Evolutionary conservation across 2,329 filamentous ascomycete species (phyloP), one percentile per base, ranked within the genome.

Genomic region (Stagonosporopsis tanaceti): DNA sequence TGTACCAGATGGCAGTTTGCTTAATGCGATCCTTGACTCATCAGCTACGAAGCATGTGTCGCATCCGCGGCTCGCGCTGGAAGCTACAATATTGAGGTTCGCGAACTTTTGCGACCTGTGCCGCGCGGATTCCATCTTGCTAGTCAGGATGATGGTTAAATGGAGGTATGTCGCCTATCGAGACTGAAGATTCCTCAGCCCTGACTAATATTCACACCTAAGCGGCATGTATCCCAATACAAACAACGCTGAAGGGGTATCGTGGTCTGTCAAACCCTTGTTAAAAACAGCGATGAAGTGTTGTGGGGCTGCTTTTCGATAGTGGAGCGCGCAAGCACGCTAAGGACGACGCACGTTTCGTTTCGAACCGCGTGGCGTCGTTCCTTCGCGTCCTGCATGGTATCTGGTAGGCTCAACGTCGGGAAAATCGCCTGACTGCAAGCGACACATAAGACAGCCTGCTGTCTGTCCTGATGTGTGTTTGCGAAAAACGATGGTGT

Each of bases 1-100:
- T 75, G 30, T 80, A 78, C 84, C 84, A 86, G 55, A 78, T 59
- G 20, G 54, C 45, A 51, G 32, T 53, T 37, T 68, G 62, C 34
- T 59, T 52, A 39, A 62, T 57, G 20, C 55, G 52, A 20, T 55
- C 44, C 35, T 59, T 61, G 30, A 11, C 35, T 34, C 15, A 27
- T 41, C 28, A 42, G 47, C 35, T 22, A 25, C 27, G 24, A 22
- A 22, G 5, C 15, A 37, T 25, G 27, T 42, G 7, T 38, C 14
- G 17, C 40, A 11, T 15, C 39, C 54, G 17, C 32, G 14, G 25
- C 12, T 48, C 48, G 4, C 54, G 61, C 60, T 50, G 57, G 51
- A 56, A 61, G 20, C 53, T 48, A 20, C 20, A 20, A 20, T 20
- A 37, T 59, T 55, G 40, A 63, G 63, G 39, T 61, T 58, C 15